Base-by-base conservation (phyloP, 352 stramenopile genomes). In the Phytophthora vignae region DNA sequence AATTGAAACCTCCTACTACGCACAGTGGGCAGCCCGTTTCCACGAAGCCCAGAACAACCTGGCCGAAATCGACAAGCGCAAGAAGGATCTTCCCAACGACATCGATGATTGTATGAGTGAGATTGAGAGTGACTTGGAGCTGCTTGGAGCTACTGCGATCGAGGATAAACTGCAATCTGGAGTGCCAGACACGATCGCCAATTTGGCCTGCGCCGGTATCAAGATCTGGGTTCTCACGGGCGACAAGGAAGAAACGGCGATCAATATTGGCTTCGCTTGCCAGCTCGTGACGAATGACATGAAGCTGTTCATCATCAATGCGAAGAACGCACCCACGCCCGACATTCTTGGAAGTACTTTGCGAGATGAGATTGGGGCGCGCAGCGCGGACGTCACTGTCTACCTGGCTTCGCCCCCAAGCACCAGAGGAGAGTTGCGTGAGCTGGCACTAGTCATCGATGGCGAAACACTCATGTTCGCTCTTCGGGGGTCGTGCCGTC, bases 171-270 rank as follows among this genome's bases (percentile, higher is more conserved):
- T 98, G 15, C 95, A 98, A 69, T 80, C 90, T 54, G 95, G 92
- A 29, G 95, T 98, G 0, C 91, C 91, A 0, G 85, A 97, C 33
- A 84, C 91, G 31, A 97, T 98, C 12, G 85, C 85, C 9, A 87
- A 93, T 46, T 78, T 98, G 7, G 81, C 87, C 1, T 78, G 70
- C 11, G 95, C 93, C 2, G 93, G 95, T 2, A 94, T 98, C 33
- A 96, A 97, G 68, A 92, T 98, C 19, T 98, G 94, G 93, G 94
- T 98, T 21, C 89, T 98, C 46, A 98, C 95, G 4, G 95, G 95
- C 5, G 95, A 98, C 77, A 98, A 98, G 67, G 79, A 96, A 60
- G 95, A 98, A 71, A 98, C 95, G 5, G 95, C 95, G 19, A 97
- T 98, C 69, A 98, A 98, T 74, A 98, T 98, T 58, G 95, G 88